Percentiles rank a stretch among this genome's conserved stretches.
Evolutionary conservation across 2,329 filamentous ascomycete species (phyloP).

Genomic region (Colletotrichum nymphaeae): DNA sequence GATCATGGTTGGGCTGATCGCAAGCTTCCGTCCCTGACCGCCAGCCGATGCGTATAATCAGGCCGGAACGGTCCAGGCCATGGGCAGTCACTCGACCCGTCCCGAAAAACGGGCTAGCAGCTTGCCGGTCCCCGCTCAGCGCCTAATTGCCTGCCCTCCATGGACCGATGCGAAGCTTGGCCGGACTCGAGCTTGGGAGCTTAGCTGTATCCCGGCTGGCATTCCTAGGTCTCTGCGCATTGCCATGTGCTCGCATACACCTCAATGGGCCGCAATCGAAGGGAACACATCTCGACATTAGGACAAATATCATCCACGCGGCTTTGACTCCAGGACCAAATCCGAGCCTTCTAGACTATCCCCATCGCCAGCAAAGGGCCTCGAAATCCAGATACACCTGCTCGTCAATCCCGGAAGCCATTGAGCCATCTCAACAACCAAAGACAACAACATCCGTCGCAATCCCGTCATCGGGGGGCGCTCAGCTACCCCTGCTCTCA

Average conservation of each 20-base stretch:
- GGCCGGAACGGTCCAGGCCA: conserved; percentile 16
- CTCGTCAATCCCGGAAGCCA: not conserved
- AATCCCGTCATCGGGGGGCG: not conserved
- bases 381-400: not conserved
- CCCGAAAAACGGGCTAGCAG: conserved; percentile 16
- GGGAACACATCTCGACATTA: not conserved
- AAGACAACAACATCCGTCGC: not conserved
- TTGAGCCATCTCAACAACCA: not conserved
- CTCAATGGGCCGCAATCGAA: not conserved
- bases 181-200: not conserved
- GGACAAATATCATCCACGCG: not conserved
- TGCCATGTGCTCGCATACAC: not conserved
- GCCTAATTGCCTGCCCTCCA: conserved; percentile 11
- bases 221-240: not conserved
- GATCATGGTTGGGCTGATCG: not conserved
- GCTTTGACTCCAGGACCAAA: not conserved
- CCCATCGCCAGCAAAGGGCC: not conserved
- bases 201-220: not conserved
- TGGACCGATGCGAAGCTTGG: conserved; percentile 21
- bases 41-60: conserved; percentile 1
- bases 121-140: not conserved
- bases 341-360: not conserved
- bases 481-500: conserved; percentile 1
- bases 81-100: conserved; percentile 25
- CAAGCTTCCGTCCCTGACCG: conserved; percentile 9